Evolutionary conservation across 257 asterid species (phyloP).

Genomic region (Solanum chmielewskii): DNA sequence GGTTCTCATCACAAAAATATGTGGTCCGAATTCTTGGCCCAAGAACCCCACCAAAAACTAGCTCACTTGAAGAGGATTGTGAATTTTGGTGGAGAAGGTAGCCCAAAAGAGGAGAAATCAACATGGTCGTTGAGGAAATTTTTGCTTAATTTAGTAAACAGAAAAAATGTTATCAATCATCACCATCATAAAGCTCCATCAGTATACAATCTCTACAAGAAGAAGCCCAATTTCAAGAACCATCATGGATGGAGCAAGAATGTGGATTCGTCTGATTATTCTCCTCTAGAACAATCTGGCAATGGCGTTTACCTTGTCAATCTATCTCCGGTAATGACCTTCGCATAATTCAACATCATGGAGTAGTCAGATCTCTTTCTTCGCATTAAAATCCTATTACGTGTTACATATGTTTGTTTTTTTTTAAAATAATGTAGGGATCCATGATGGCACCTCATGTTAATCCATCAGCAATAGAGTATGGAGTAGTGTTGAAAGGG

Average conservation of each 20-base stretch:
- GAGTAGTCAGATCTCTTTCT: not conserved
- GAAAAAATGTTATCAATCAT: not conserved
- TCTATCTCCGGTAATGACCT: conserved; percentile 49
- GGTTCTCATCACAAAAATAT: conserved; percentile 23
- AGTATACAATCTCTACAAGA: conserved; percentile 44
- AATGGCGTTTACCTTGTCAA: conserved; percentile 57
- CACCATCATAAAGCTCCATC: conserved; percentile 26
- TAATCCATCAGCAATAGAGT: not conserved
- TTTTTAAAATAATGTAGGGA: not conserved
- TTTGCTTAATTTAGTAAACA: conserved; percentile 14
- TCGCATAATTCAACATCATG: not conserved
- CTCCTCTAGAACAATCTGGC: conserved; percentile 43
- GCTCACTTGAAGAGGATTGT: conserved; percentile 40
- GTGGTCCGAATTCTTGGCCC: conserved; percentile 44
- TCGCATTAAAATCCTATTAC: not conserved
- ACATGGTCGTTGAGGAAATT: conserved; percentile 51
- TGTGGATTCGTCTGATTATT: conserved; percentile 40
- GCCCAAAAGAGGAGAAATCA: conserved; percentile 1
- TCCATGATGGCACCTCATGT: not conserved
- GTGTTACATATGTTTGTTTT: not conserved
- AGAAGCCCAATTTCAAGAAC: conserved; percentile 45
- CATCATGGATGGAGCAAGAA: conserved; percentile 73
- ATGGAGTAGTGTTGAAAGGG: not conserved
- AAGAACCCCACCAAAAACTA: conserved; percentile 20
- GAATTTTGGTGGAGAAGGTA: not conserved